phyloP scores from a whole-genome alignment of 1,284 basidiomycete genomes.

The Gomphus bonarii region DNA sequence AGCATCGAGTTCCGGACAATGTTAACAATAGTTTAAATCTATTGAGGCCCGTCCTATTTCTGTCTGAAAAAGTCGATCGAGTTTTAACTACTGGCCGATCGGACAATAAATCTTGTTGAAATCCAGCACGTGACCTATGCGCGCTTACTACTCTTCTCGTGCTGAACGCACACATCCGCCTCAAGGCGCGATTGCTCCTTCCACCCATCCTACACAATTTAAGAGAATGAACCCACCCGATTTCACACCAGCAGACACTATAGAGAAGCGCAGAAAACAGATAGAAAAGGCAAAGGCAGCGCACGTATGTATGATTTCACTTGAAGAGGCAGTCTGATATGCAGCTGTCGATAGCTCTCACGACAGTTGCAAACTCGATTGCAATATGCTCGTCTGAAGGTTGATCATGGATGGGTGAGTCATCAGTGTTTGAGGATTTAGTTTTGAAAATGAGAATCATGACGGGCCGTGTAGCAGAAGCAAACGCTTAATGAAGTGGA shows the following conservation, averaged over 20 bases:
- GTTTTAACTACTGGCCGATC: not conserved
- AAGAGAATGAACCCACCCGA: not conserved
- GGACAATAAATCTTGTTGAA: not conserved
- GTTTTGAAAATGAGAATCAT: not conserved
- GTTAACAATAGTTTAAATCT: too few relatives aligned
- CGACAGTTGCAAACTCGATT: slow-evolving; percentile 65
- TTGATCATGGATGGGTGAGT: slow-evolving; percentile 72
- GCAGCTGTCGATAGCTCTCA: slow-evolving; percentile 37
- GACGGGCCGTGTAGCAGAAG: slow-evolving; percentile 39
- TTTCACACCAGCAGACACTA: not conserved
- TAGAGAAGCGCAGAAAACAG: slow-evolving; percentile 11
- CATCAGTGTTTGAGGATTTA: not conserved
- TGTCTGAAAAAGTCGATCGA: too few relatives aligned
- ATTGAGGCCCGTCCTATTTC: too few relatives aligned
- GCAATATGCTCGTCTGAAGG: slow-evolving; percentile 68
- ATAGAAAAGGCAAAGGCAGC: slow-evolving; percentile 48
- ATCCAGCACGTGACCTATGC: slow-evolving; percentile 4
- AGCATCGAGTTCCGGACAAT: too few relatives aligned
- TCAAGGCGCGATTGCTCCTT: not conserved
- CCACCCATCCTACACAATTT: not conserved
- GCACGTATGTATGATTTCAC: slow-evolving; percentile 37
- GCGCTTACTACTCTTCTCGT: slow-evolving; percentile 5
- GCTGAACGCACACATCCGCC: not conserved
- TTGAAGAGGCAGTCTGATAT: not conserved
- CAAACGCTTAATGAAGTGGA: slow-evolving; percentile 70